Evolutionary conservation across 805 yeast species (phyloP), one percentile per base, ranked within the genome.

Genomic region (Teunomyces kruisii): DNA sequence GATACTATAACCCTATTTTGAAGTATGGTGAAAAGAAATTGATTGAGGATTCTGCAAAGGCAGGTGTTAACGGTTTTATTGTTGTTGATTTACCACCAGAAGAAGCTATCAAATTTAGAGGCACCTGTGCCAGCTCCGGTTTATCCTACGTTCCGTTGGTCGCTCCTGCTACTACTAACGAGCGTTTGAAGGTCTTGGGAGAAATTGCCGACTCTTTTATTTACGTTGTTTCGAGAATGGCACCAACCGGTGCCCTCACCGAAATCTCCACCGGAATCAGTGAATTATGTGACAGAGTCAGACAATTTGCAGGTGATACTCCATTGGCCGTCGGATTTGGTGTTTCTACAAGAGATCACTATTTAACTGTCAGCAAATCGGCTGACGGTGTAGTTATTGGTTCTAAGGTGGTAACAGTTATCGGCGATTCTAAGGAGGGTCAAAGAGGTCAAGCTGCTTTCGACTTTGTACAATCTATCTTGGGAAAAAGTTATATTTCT

Each of bases 371-470:
- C 29, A 95, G 96, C 48, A 64, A 79, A 10, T 68, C 80, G 36
- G 86, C 98, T 10, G 97, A 94, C 60, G 99, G 97, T 73, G 96
- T 91, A 32, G 99, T 92, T 28, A 90, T 94, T 62, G 99, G 99
- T 12, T 84, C 95, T 31, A 87, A 86, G 64, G 75, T 94, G 51
- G 79, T 94, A 50, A 79, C 84, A 32, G 62, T 86, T 35, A 74
- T 91, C 48, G 84, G 80, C 39, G 85, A 82, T 46, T 74, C 95
- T 22, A 67, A 76, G 35, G 69, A 70, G 2, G 90, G 84, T 39
- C 63, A 75, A 50, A 77, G 92, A 56, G 83, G 80, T 38, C 76
- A 72, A 28, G 72, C 77, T 43, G 94, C 92, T 15, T 75, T 77
- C 62, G 67, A 76, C 19, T 94, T 82, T 60, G 91, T 84, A 43